A percentile compares a stretch with the other conserved stretches of the same genome.
These are phyloP conservation scores for Sanghuangporus sanghuang DNA, from an alignment of 1,284 basidiomycete genomes.

Conservation along the genomic window DNA sequence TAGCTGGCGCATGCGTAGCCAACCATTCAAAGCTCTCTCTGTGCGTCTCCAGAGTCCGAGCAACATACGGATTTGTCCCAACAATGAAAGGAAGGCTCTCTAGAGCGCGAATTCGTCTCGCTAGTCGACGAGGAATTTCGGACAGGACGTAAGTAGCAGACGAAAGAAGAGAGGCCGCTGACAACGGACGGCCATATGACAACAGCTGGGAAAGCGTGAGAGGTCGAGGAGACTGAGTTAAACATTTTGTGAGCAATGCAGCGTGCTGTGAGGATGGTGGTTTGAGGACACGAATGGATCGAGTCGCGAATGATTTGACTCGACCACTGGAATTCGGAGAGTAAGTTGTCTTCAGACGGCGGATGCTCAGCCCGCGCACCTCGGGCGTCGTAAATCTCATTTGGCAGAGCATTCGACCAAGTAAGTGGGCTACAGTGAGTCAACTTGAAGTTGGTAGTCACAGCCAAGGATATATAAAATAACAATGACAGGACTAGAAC, in stretches of 20 bases:
- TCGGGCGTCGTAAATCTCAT: not conserved
- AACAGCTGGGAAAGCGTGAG: slow-evolving; percentile 66
- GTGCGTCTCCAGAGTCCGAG: slow-evolving; percentile 70
- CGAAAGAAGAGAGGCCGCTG: slow-evolving; percentile 58
- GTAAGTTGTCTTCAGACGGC: not conserved
- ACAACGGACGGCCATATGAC: slow-evolving; percentile 68
- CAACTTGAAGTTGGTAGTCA: not conserved
- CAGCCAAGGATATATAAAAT: not conserved
- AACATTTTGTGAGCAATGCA: slow-evolving; percentile 46
- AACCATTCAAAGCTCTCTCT: slow-evolving; percentile 71
- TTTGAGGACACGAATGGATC: slow-evolving; percentile 21
- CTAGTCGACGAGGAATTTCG: slow-evolving; percentile 71
- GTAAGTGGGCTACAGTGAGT: not conserved
- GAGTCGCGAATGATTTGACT: not conserved
- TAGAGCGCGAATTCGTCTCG: slow-evolving; percentile 63
- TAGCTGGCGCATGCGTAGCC: slow-evolving; percentile 64
- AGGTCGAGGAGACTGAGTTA: slow-evolving; percentile 52
- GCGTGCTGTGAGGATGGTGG: slow-evolving; percentile 38
- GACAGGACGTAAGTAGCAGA: slow-evolving; percentile 66
- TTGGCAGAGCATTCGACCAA: not conserved
- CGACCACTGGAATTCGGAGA: not conserved
- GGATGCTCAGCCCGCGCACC: not conserved
- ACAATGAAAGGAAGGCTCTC: slow-evolving; percentile 81
- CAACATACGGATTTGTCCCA: slow-evolving; percentile 85
- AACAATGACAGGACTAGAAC: not conserved